Evolutionary conservation across 1,284 basidiomycete species (phyloP).

Genomic region (Marasmius fiardii): DNA sequence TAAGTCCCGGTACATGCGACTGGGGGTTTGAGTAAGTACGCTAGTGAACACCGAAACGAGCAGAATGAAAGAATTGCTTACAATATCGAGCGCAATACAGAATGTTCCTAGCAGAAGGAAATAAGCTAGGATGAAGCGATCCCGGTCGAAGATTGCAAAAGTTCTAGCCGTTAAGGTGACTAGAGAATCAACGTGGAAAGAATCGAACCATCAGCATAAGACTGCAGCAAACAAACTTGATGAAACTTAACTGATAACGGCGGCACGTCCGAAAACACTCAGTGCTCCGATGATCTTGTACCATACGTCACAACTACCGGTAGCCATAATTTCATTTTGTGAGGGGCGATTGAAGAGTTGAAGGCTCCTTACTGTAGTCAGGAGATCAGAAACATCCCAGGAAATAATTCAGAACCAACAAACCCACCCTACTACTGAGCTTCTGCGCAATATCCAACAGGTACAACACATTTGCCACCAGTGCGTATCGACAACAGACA

Average conservation of each 20-base stretch:
- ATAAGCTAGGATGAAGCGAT: conserved; percentile 19
- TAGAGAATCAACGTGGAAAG: conserved; percentile 11
- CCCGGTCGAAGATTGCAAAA: conserved; percentile 25
- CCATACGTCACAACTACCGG: conserved; percentile 12
- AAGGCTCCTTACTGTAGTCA: no score
- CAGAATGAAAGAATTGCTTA: conserved; percentile 9
- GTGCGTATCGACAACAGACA: conserved; percentile 32
- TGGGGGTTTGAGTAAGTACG: not conserved
- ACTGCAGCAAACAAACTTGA: no score
- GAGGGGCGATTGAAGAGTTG: no score
- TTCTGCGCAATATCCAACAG: conserved; percentile 23
- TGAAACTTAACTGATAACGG: conserved; percentile 8
- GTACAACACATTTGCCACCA: conserved; percentile 32
- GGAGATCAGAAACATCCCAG: no score
- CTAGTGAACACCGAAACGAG: not conserved
- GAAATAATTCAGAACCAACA: not conserved
- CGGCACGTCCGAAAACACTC: conserved; percentile 11
- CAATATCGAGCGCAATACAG: conserved; percentile 26
- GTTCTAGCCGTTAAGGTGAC: conserved; percentile 25
- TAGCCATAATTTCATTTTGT: no score
- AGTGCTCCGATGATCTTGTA: conserved; percentile 6
- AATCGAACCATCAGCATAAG: no score
- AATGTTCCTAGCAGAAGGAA: conserved; percentile 21
- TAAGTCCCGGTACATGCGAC: not conserved
- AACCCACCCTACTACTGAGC: conserved; percentile 18